Evolutionary conservation across 2,329 filamentous ascomycete genomes (phyloP).

Genomic region (Hypomyces perniciosus): DNA sequence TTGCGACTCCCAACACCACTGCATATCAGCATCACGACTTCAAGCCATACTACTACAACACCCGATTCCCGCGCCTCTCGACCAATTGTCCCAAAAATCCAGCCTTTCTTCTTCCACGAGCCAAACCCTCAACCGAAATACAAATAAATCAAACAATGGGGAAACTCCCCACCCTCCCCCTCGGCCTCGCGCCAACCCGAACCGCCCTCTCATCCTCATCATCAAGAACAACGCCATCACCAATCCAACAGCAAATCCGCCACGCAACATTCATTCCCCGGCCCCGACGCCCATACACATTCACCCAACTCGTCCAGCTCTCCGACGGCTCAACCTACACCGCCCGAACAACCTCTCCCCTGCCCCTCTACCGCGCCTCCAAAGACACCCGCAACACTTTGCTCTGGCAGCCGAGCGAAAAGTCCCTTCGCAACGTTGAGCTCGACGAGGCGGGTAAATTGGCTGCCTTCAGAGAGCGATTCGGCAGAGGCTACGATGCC

Average conservation of each 20-base stretch:
- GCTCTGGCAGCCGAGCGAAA: conserved; percentile 83
- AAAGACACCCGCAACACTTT: conserved; percentile 89
- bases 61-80: background rate
- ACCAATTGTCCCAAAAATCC: background rate
- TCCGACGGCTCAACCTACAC: conserved; percentile 85
- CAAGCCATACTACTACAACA: background rate
- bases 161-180: conserved; percentile 21
- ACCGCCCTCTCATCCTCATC: conserved; percentile 21
- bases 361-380: conserved; percentile 49
- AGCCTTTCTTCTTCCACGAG: background rate
- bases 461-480: conserved; percentile 77
- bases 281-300: conserved; percentile 88
- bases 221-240: conserved; percentile 21
- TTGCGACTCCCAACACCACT: conserved; percentile 14
- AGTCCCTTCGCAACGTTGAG: conserved; percentile 79
- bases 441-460: conserved; percentile 90
- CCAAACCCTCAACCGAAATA: background rate
- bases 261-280: conserved; percentile 81
- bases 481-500: conserved; percentile 78
- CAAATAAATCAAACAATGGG: conserved; percentile 19
- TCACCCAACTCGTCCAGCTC: conserved; percentile 93
- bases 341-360: conserved; percentile 69
- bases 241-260: conserved; percentile 53
- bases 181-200: conserved; percentile 18
- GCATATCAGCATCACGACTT: background rate